Base-by-base conservation (phyloP, 2,329 filamentous ascomycete species). In the Verticillium zaregamsianum region DNA sequence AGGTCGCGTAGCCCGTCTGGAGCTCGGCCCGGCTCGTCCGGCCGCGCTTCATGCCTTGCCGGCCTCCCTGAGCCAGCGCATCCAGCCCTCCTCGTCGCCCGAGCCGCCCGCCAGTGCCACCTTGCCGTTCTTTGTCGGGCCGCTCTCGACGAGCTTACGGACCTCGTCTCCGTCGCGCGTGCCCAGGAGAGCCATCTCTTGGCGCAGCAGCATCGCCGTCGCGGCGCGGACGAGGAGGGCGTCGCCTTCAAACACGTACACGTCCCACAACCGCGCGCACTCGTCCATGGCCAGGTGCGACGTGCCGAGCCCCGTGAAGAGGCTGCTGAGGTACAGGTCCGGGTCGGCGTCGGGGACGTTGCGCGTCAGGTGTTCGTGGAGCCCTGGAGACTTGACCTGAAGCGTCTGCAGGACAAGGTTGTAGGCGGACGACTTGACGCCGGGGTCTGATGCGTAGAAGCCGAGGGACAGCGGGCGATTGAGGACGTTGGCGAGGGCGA, bases 241-340 rank as follows among this genome's bases (percentile, higher is more conserved):
- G 66, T 96, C 92, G 31, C 91, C 90, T 70, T 96, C 92, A 66
- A 96, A 92, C 3, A 91, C 86, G 67, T 91, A 92, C 0, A 94
- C 86, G 66, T 96, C 92, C 90, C 90, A 94, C 14, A 95, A 75
- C 2, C 92, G 79, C 1, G 87, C 85, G 4, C 87, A 89, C 67
- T 90, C 84, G 68, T 93, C 91, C 17, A 93, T 80, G 8, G 83
- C 82, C 4, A 92, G 76, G 45, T 84, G 79, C 17, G 76, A 74
- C 0, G 89, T 89, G 71, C 92, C 91, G 6, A 92, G 77, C 17
- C 80, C 80, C 6, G 82, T 83, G 68, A 92, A 90, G 59, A 91
- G 77, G 15, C 81, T 77, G 32, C 80, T 74, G 7, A 93, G 78
- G 66, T 87, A 90, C 20, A 74, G 66, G 58, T 86, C 76, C 0